Base-by-base conservation (phyloP, 176 grass and related monocot species). In the Triticum monococcum region DNA sequence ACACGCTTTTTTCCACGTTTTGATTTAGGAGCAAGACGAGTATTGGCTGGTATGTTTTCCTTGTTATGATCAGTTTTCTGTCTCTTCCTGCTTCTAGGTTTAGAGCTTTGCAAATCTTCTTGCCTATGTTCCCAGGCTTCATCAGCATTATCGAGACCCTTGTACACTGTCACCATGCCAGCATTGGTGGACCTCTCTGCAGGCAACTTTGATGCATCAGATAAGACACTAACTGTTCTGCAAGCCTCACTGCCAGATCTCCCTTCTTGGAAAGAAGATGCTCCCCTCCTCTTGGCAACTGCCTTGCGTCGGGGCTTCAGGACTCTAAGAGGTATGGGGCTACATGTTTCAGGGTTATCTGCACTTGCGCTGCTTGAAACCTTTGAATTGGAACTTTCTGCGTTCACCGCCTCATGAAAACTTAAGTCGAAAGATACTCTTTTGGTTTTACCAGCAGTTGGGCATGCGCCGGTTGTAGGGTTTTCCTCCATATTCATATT, bases 241-340 rank as follows among this genome's bases (percentile, higher is more conserved):
- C 79, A 77, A 79, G 38, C 28, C 24, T 85, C 85, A 75, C 38
- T 81, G 50, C 69, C 59, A 33, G 56, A 46, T 85, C 45, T 83
- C 14, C 87, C 23, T 48, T 91, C 17, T 16, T 72, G 73, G 74
- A 83, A 81, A 46, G 62, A 35, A 88, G 87, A 94, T 25, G 88
- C 35, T 72, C 56, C 7, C 56, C 91, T 95, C 80, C 81, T 95
- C 88, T 98, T 98, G n/a, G 91, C 93, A 67, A 91, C 75, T 61
- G 69, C 88, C 78, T 94, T 94, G 31, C 90, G 92, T 78, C 88
- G 86, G 30, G 79, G 52, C 36, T 68, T 83, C 86, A 84, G 33
- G 80, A 62, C 71, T 41, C 78, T 37, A 18, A 54, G 16, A 54
- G 50, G 50, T 67, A 89, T 78, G 66, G 63, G 35, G 78, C 63